Conservation (phyloP, 148 eudicot genomes). For the Camellia lanceoleosa region DNA sequence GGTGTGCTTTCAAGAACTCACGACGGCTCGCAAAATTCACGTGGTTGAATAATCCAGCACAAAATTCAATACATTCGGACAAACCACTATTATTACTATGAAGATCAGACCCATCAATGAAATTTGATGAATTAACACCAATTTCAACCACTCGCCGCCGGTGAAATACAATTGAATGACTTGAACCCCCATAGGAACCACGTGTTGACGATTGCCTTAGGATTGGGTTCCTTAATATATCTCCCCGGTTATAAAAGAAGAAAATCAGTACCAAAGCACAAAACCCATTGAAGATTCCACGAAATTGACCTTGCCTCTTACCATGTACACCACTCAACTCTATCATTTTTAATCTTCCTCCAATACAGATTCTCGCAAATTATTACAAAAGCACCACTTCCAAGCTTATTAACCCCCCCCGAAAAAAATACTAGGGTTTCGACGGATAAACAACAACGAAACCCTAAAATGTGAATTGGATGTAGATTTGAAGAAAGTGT, state of each 20-base stretch:
- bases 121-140: conserved; percentile 29
- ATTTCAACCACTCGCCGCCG: conserved; percentile 42
- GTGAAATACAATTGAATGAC: conserved; percentile 23
- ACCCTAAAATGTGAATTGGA: conserved; percentile 2
- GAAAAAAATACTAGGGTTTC: not conserved
- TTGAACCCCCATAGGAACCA: conserved; percentile 12
- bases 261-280: conserved; percentile 48
- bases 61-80: conserved; percentile 34
- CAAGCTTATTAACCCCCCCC: not conserved
- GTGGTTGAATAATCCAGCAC: conserved; percentile 51
- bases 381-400: not conserved
- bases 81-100: conserved; percentile 8
- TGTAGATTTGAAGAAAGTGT: not conserved
- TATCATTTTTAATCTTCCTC: conserved; percentile 24
- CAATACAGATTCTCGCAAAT: not conserved
- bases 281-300: conserved; percentile 55
- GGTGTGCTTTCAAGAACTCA: too few relatives aligned
- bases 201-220: conserved; percentile 30
- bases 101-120: conserved; percentile 4
- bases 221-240: conserved; percentile 37
- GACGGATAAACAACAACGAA: not conserved
- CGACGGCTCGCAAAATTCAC: not conserved
- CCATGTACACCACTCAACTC: conserved; percentile 19
- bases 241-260: conserved; percentile 50
- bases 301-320: conserved; percentile 33